Evolutionary conservation across 768 basidiomycete species (phyloP), one percentile per base, ranked within the genome.

Genomic region (Boletus pseudo-olivaceus): DNA sequence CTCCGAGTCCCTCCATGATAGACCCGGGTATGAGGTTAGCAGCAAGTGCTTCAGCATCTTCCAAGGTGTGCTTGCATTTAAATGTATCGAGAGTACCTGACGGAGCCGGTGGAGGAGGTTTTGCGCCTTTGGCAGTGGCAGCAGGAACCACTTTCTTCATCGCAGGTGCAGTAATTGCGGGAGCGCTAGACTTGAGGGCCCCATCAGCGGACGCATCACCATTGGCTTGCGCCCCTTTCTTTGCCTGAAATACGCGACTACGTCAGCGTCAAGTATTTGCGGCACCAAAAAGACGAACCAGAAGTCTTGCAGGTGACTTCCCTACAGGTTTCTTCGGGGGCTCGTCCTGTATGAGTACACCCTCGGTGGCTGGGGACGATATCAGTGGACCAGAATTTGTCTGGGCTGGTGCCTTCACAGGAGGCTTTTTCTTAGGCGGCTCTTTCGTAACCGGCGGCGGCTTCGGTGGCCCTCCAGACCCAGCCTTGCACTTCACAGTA

Each of bases 61-160:
- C 97, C 1, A 92, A 83, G 0, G 85, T 86, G 64, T 92, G 92
- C 60, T 85, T 91, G 72, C 85, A 98, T 69, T 96, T 97, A 73
- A 98, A 88, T 1, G 85, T 80, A 65, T 98, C 96, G 4, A 91
- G 77, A 11, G 76, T 67, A 46, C 82, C 78, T 3, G 80, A 73
- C 7, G 82, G 72, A 6, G 78, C 72, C 0, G 82, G 58, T 3
- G 81, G 73, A 35, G 73, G 68, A 27, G 79, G 62, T 61, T 87
- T 89, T 7, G 74, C 65, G 14, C 75, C 67, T 58, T 76, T 77
- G 5, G 74, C 71, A 26, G 73, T 61, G 5, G 74, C 61, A 20
- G 75, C 61, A 4, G 76, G 72, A 7, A 71, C 67, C 1, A 71
- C 70, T 59, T 84, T 81, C 65, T 83, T 84, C 7, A 67, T 59